These are phyloP conservation scores for Pichia phayaonensis DNA, from an alignment of 805 yeast species.

Conservation along the genomic window DNA sequence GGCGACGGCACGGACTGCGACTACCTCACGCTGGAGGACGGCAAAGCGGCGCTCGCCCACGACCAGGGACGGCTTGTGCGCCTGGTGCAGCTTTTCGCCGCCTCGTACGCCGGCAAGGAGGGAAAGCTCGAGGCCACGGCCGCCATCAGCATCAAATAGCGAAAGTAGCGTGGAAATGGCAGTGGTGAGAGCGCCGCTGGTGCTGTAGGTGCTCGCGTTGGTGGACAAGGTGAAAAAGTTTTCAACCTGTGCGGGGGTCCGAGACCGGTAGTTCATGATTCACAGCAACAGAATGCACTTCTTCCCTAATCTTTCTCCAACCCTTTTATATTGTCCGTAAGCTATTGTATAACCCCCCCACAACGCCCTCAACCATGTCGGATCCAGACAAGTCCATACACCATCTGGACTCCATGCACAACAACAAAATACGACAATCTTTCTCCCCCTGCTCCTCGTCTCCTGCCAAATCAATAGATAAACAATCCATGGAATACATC, in stretches of 20 bases:
- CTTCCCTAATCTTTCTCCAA: neutral
- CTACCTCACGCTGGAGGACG: too few species aligned
- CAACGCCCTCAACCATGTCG: neutral
- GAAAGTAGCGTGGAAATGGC: neutral
- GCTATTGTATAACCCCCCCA: too few species aligned
- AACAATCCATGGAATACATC: slow-evolving; percentile 70
- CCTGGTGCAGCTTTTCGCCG: neutral
- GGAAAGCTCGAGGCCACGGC: neutral
- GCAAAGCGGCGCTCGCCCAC: neutral
- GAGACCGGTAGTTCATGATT: neutral
- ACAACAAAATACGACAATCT: neutral
- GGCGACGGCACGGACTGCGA: too few species aligned
- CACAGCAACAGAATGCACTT: neutral
- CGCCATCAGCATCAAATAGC: neutral
- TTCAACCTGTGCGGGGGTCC: neutral
- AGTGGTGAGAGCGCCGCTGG: too few species aligned
- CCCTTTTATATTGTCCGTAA: neutral
- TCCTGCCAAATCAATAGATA: slow-evolving; percentile 39
- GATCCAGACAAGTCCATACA: neutral
- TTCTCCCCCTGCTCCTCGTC: neutral
- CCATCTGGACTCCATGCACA: neutral
- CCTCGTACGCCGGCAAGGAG: neutral
- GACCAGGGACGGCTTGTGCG: neutral
- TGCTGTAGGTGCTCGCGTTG: too few species aligned
- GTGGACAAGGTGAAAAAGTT: neutral